These are phyloP conservation scores for Fusarium torulosum DNA, from an alignment of 2,329 filamentous ascomycete genomes.

Conservation along the genomic window DNA sequence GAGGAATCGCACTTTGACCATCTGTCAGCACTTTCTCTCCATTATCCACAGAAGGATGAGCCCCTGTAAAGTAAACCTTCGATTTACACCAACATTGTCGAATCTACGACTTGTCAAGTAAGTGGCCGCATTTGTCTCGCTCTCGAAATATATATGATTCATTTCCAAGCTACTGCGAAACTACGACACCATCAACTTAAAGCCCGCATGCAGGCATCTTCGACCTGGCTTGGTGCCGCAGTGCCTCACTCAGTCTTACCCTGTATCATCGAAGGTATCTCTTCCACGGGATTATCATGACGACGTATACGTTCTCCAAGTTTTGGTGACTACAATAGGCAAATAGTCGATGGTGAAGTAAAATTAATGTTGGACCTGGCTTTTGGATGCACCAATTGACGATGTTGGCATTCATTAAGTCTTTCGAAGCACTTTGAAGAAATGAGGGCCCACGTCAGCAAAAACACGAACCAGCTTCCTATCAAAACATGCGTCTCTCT, in stretches of 20 bases:
- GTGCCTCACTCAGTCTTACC: not conserved
- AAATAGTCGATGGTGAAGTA: not conserved
- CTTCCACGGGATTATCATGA: not conserved
- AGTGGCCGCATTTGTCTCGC: not conserved
- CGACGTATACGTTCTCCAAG: not conserved
- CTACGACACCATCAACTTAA: not conserved
- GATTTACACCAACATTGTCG: not conserved
- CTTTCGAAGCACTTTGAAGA: not conserved
- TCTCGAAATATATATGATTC: constrained; percentile 16
- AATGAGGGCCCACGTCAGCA: not conserved
- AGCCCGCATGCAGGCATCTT: not conserved
- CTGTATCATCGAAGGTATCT: not conserved
- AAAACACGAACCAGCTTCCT: not conserved
- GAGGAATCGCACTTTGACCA: constrained; percentile 21
- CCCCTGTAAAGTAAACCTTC: not conserved
- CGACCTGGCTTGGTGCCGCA: too few relatives aligned
- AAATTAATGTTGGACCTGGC: not conserved
- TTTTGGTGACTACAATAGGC: not conserved
- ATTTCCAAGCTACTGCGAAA: constrained; percentile 11
- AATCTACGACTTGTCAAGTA: not conserved
- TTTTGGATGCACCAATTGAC: not conserved
- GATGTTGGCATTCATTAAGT: not conserved
- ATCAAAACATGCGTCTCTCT: not conserved
- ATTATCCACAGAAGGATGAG: constrained; percentile 5
- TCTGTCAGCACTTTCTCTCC: constrained; percentile 7